Evolutionary conservation across 306 rosid genomes (phyloP).

Genomic region (Rosa rugosa): DNA sequence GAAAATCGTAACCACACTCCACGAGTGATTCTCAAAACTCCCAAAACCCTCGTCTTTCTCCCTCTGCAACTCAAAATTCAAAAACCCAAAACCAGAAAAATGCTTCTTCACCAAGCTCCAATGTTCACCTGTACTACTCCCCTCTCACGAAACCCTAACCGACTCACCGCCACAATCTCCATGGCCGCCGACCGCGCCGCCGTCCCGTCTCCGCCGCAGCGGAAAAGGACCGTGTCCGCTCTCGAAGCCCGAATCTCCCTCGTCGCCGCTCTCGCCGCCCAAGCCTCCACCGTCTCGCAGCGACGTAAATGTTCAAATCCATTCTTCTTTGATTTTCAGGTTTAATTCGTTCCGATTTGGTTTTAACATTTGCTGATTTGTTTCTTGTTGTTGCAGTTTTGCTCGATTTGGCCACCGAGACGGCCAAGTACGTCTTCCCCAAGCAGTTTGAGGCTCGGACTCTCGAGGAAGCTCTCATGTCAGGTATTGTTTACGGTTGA

Average conservation of each 20-base stretch:
- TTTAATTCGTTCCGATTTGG: constrained; percentile 6
- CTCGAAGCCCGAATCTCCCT: constrained; percentile 78
- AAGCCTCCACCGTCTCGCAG: constrained; percentile 65
- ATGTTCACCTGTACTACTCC: constrained; percentile 12
- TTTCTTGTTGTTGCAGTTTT: constrained; percentile 43
- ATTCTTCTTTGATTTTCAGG: background rate
- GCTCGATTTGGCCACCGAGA: constrained; percentile 58
- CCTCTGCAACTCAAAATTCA: constrained; percentile 11
- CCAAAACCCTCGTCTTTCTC: background rate
- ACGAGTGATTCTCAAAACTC: background rate
- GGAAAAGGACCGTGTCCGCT: constrained; percentile 51
- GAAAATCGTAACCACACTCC: constrained; percentile 17
- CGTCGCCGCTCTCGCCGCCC: constrained; percentile 73
- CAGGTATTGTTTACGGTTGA: constrained; percentile 34
- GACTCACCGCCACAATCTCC: constrained; percentile 34
- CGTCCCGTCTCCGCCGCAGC: constrained; percentile 24
- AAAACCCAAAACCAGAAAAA: constrained; percentile 15
- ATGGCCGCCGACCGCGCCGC: constrained; percentile 42
- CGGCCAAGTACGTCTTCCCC: constrained; percentile 71
- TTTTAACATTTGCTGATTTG: background rate
- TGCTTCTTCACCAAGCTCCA: constrained; percentile 35
- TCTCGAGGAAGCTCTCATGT: constrained; percentile 90
- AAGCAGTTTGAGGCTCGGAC: constrained; percentile 72
- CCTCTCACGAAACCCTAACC: constrained; percentile 25
- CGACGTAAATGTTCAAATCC: constrained; percentile 54